Conservation (phyloP, 257 asterid species). For the Plantago major region DNA sequence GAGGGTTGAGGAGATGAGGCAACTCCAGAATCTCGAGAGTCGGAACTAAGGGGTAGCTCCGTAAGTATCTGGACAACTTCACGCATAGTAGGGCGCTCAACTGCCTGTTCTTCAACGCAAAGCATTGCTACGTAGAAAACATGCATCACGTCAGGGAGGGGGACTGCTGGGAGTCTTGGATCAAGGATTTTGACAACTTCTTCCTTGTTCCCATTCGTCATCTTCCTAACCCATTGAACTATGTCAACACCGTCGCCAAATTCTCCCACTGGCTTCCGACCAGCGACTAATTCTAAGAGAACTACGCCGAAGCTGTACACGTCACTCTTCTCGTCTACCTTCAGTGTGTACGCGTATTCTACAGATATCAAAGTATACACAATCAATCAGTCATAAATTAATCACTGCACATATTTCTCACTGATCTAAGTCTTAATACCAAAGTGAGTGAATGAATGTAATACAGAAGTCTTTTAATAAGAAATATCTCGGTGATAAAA, state of each 20-base stretch:
- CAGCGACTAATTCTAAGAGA: not conserved
- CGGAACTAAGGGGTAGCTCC: not conserved
- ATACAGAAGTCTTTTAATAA: not conserved
- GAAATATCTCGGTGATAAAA: not conserved
- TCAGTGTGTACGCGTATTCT: constrained; percentile 3
- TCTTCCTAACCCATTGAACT: not conserved
- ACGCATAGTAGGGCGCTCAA: constrained; percentile 2
- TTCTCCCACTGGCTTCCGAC: not conserved
- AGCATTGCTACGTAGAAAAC: not conserved
- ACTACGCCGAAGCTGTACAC: constrained; percentile 7
- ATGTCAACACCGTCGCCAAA: not conserved
- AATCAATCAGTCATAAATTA: not conserved
- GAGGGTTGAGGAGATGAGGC: not conserved
- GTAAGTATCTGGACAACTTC: constrained; percentile 2
- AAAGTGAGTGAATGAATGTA: too few species aligned
- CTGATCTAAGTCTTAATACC: not conserved
- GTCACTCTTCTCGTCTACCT: constrained; percentile 4
- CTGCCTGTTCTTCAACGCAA: not conserved
- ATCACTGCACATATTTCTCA: not conserved
- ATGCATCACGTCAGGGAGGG: not conserved
- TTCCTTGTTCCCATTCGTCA: not conserved
- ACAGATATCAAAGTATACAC: not conserved
- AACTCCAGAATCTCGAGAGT: not conserved
- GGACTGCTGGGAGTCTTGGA: not conserved
- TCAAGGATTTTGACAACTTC: not conserved